These are phyloP conservation scores for Cucumis sativus DNA, from an alignment of 306 rosid species.

Conservation along the genomic window Cucumber_9930_V3 NC_026655.2:9546501-9547000, in stretches of 20 bases:
- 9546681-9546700: neutral
- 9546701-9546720: constrained; percentile 82
- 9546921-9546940: constrained; percentile 92
- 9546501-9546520: neutral
- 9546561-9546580: neutral
- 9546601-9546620: neutral
- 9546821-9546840: neutral
- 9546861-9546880: constrained; percentile 76
- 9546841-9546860: constrained; percentile 15
- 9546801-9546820: neutral
- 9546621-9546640: neutral
- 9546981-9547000: neutral
- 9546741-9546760: constrained; percentile 53
- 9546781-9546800: constrained; percentile 3
- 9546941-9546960: constrained; percentile 16
- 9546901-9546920: constrained; percentile 98
- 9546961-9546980: constrained; percentile 9
- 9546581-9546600: neutral
- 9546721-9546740: constrained; percentile 72
- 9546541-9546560: neutral
- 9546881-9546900: constrained; percentile 93
- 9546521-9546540: neutral
- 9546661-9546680: neutral
- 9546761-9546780: constrained; percentile 10
- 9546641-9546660: neutral